These are phyloP conservation scores for Chaetomium globosum DNA, from an alignment of 2,329 filamentous ascomycete species.

Conservation along the genomic window DNA sequence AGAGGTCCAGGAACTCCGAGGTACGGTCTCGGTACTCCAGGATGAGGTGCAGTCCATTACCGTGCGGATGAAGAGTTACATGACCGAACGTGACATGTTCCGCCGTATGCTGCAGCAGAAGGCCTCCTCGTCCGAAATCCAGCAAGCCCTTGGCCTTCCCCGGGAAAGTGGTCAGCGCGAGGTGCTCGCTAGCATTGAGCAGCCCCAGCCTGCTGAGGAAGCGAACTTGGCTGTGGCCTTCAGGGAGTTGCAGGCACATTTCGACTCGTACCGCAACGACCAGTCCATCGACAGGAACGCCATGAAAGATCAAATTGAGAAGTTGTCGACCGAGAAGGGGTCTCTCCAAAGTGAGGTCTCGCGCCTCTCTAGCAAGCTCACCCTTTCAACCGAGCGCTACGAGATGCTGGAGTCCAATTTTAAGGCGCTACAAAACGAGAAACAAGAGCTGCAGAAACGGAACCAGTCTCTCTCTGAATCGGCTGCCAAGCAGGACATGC, in stretches of 20 bases:
- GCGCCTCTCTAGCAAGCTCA: slow-evolving; percentile 76
- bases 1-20: slow-evolving; percentile 63
- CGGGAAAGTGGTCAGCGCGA: slow-evolving; percentile 59
- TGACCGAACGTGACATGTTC: slow-evolving; percentile 97
- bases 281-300: slow-evolving; percentile 78
- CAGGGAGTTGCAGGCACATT: slow-evolving; percentile 84
- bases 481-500: slow-evolving; percentile 85
- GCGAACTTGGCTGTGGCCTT: slow-evolving; percentile 75
- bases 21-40: slow-evolving; percentile 53
- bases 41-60: slow-evolving; percentile 84
- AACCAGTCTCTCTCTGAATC: slow-evolving; percentile 75
- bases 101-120: slow-evolving; percentile 84
- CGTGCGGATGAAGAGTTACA: slow-evolving; percentile 86
- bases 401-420: slow-evolving; percentile 91
- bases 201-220: slow-evolving; percentile 58
- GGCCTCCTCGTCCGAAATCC: slow-evolving; percentile 61
- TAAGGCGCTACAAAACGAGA: slow-evolving; percentile 79
- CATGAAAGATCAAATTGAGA: slow-evolving; percentile 81
- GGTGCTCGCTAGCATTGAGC: slow-evolving; percentile 62
- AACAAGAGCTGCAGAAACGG: slow-evolving; percentile 82
- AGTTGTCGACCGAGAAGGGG: slow-evolving; percentile 78
- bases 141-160: slow-evolving; percentile 72
- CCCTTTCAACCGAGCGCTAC: slow-evolving; percentile 78
- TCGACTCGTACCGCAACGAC: slow-evolving; percentile 87
- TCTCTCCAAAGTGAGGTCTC: slow-evolving; percentile 80